Evolutionary conservation across 768 basidiomycete species (phyloP), one percentile per base, ranked within the genome.

Genomic region (Thelephora aurantiotincta): DNA sequence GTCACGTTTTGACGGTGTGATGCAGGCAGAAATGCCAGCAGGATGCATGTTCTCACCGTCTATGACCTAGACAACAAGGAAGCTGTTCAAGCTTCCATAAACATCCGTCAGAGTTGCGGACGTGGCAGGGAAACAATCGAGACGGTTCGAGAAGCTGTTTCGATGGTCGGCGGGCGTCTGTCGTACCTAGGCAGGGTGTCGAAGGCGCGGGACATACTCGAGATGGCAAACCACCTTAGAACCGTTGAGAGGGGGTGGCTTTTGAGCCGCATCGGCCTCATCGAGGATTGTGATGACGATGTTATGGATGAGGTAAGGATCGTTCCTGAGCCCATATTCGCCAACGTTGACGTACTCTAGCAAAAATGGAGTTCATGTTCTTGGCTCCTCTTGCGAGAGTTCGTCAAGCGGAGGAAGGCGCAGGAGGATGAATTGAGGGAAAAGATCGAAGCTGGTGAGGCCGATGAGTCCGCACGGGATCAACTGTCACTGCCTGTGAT

Each of bases 311-410:
- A 90, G 70, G 84, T 84, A 54, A 52, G 67, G 60, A n/a, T 1
- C 14, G 14, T 9, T 41, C 18, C 38, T 41, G 22, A 22, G 14
- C 38, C 5, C 14, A 18, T 14, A 18, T 41, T 18, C 22, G 38
- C 2, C 16, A 14, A 41, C 14, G 2, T 41, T 9, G 11, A 41
- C 22, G 11, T 43, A 50, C 19, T 3, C 23, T 47, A 80, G 78
- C 82, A 85, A 77, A 84, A 83, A 74, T 82, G 80, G 78, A 77
- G 74, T 54, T 78, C 78, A 36, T 87, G 86, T 57, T 82, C 85
- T 14, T 89, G 86, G 84, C 68, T 87, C 2, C 70, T 87, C 1
- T 67, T 88, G 2, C 73, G 70, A 35, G 80, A 84, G 60, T 82
- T 88, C 56, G 83, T 87, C 46, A 77, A 74, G 54, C 57, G 73